phyloP scores from a whole-genome alignment of 2,329 filamentous ascomycete species.

The Colletotrichum tabaci region DNA sequence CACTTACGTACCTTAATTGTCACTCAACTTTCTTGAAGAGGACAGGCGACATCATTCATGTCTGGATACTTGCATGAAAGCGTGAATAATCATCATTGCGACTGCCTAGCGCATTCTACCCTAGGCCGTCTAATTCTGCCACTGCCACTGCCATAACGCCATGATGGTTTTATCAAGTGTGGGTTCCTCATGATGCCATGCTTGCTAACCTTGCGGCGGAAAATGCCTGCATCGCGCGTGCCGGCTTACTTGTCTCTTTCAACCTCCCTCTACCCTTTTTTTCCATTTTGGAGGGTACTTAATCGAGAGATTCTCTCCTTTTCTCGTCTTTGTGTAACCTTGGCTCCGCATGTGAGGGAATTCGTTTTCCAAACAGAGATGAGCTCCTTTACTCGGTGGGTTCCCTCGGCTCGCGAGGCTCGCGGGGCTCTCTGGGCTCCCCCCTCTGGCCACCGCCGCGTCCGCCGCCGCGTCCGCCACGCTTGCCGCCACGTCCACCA shows the following conservation, averaged over 20 bases:
- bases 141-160: constrained; percentile 45
- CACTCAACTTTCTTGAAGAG: constrained; percentile 32
- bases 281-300: constrained; percentile 6
- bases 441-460: constrained; percentile 63
- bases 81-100: constrained; percentile 43
- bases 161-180: constrained; percentile 43
- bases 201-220: constrained; percentile 41
- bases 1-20: constrained; percentile 42
- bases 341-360: neutral
- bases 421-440: constrained; percentile 59
- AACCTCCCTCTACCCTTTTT: constrained; percentile 14
- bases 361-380: constrained; percentile 28
- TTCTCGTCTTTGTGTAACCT: neutral
- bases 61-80: constrained; percentile 37
- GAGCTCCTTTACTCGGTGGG: constrained; percentile 52
- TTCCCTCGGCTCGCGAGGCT: constrained; percentile 60
- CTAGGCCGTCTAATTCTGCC: constrained; percentile 44
- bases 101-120: constrained; percentile 41
- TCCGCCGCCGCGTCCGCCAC: constrained; percentile 66
- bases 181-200: constrained; percentile 42
- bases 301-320: neutral
- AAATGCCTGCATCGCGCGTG: constrained; percentile 36
- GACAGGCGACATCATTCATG: neutral
- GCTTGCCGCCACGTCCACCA: constrained; percentile 59
- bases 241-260: constrained; percentile 29